Evolutionary conservation across 179 eudicot genomes (phyloP), one percentile per base, ranked within the genome.

Genomic region (Amaranthus tricolor): DNA sequence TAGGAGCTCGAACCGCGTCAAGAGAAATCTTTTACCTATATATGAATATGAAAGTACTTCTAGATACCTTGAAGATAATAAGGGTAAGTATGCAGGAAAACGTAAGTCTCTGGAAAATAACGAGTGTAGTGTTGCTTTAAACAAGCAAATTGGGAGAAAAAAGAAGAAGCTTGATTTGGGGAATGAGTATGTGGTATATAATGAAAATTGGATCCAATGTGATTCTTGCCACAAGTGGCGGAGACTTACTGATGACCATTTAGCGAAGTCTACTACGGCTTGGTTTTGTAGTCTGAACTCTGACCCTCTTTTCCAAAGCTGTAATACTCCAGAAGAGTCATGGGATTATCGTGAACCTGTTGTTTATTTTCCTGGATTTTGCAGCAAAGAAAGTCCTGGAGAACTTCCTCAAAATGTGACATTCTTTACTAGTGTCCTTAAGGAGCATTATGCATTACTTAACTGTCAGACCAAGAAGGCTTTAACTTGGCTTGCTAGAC

Each of bases 231-330:
- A 82, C 55, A 95, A 95, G 77, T 95, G 99, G 99, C 87, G 99
- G 77, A 93, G 82, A 83, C 80, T 93, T 71, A 66, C 75, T 43
- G 88, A 90, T 74, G 85, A 74, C 55, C 72, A 76, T 68, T 60
- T 71, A 59, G 80, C 87, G 69, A 84, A 82, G 77, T 67, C 88
- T 51, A 74, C 83, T 5, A 77, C 85, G 72, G 87, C 88, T 60
- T 95, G 99, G 99, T 95, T 95, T 86, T 95, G 99, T 83, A 87
- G 99, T 80, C 87, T 95, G 97, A 95, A 91, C 76, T 72, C 82
- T 74, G 93, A 95, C 70, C 89, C 89, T 3, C 76, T 78, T 53
- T 79, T 82, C 79, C 89, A 82, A 85, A 87, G 87, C 69, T 95
- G 99, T 79, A 76, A 73, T 70, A 84, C 74, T 77, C 89, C 96